Percentiles rank a stretch among this genome's conserved stretches.
Conservation (phyloP, 2,329 filamentous ascomycete genomes). For the Arthrobotrys sphaeroides region DNA sequence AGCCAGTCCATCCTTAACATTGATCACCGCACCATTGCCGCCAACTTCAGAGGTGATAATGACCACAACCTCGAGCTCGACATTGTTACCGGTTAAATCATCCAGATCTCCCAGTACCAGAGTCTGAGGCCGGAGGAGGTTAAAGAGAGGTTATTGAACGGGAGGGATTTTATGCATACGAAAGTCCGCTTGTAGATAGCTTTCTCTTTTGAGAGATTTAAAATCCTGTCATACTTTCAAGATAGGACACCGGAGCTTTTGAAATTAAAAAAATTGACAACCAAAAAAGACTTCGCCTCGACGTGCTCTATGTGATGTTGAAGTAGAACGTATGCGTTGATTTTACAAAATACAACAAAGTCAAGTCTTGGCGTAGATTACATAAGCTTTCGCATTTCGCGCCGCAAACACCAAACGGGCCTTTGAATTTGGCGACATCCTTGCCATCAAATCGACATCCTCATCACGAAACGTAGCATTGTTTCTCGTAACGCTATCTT, state of each 20-base stretch:
- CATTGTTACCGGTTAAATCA: conserved; percentile 31
- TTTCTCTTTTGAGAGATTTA: neutral
- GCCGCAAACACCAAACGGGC: neutral
- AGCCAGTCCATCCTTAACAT: conserved; percentile 13
- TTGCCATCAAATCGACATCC: neutral
- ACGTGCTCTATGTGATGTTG: neutral
- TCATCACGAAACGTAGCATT: neutral
- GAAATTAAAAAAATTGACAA: conserved; percentile 12
- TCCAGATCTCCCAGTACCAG: neutral
- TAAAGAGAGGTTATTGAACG: neutral
- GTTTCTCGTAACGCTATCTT: neutral
- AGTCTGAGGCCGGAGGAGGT: neutral
- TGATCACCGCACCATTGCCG: neutral
- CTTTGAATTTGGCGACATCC: neutral
- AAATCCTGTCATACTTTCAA: neutral
- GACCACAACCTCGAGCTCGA: conserved; percentile 26
- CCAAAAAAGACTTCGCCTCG: neutral
- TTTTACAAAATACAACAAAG: conserved; percentile 1
- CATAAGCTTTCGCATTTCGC: neutral
- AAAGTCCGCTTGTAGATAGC: neutral
- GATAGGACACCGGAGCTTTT: conserved; percentile 1
- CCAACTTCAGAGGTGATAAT: conserved; percentile 16
- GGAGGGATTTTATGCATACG: neutral
- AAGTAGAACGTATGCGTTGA: neutral
- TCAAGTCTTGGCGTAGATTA: neutral